phyloP scores from a whole-genome alignment of 139 green algal species.

The Chlorella sp. region DNA sequence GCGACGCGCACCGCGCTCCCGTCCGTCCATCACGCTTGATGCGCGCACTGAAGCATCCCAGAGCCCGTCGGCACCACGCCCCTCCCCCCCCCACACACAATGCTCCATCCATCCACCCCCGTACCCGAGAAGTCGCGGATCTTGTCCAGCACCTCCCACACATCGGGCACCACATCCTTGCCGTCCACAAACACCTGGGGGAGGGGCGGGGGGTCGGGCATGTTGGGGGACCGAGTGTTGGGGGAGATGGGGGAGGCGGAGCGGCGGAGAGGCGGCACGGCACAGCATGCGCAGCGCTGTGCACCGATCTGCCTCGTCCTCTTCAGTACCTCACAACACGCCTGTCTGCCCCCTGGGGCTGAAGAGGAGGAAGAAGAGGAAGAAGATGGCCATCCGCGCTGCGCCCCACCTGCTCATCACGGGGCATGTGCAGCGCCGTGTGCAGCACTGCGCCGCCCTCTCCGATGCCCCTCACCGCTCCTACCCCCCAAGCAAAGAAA shows the following conservation, averaged over 20 bases:
- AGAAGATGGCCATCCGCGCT: neutral
- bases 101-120: neutral
- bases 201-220: neutral
- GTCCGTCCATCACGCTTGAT: no score
- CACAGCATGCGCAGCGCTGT: neutral
- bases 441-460: constrained; percentile 95
- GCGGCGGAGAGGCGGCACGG: neutral
- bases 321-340: constrained; percentile 62
- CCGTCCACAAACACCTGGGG: constrained; percentile 36
- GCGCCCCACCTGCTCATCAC: constrained; percentile 84
- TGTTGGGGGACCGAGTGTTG: no score
- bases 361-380: neutral
- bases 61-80: no score
- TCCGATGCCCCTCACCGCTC: no score
- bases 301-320: constrained; percentile 28
- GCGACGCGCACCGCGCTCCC: no score
- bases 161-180: constrained; percentile 91
- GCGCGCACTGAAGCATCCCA: no score
- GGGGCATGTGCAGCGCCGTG: constrained; percentile 87
- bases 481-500: neutral
- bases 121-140: constrained; percentile 92
- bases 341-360: neutral
- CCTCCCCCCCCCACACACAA: neutral
- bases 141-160: constrained; percentile 98
- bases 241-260: neutral